Evolutionary conservation across 202 grass and related monocot genomes (phyloP).

Genomic region (Sporobolus alterniflorus): DNA sequence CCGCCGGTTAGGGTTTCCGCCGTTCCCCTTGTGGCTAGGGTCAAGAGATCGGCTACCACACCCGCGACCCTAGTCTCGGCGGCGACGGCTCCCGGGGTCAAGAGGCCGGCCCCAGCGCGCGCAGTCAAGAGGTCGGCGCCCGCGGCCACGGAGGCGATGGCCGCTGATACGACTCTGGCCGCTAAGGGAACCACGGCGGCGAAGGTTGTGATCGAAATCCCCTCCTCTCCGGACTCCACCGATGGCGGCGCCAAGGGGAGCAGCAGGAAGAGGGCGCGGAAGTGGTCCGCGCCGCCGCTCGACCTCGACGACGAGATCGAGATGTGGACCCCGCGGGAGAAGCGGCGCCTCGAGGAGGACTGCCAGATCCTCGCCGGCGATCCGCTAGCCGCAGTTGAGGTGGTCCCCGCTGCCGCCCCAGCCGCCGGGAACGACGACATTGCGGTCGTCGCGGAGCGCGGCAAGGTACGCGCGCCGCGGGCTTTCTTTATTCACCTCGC

Average conservation of each 20-base stretch:
- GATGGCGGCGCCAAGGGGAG: background rate
- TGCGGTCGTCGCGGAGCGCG: slow-evolving; percentile 59
- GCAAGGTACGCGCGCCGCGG: slow-evolving; percentile 50
- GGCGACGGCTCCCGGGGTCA: background rate
- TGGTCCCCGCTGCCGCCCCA: background rate
- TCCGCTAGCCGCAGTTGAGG: slow-evolving; percentile 19
- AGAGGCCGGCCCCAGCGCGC: background rate
- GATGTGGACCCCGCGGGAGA: slow-evolving; percentile 59
- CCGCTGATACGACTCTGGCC: too few relatives aligned
- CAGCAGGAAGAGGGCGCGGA: background rate
- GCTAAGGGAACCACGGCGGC: background rate
- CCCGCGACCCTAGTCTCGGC: background rate
- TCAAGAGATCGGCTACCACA: background rate
- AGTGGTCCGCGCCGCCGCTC: slow-evolving; percentile 10
- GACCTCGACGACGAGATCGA: slow-evolving; percentile 52
- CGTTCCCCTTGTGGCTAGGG: background rate
- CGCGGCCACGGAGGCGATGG: background rate
- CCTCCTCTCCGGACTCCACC: slow-evolving; percentile 25
- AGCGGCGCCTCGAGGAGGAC: slow-evolving; percentile 57
- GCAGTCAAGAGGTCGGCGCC: background rate
- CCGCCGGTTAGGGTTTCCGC: slow-evolving; percentile 5
- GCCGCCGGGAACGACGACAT: slow-evolving; percentile 40
- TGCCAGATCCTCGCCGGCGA: slow-evolving; percentile 66
- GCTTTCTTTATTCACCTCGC: background rate
- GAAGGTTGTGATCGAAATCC: slow-evolving; percentile 38